Conservation (phyloP, 495 filamentous ascomycete genomes). For the Aspergillus biplanus region DNA sequence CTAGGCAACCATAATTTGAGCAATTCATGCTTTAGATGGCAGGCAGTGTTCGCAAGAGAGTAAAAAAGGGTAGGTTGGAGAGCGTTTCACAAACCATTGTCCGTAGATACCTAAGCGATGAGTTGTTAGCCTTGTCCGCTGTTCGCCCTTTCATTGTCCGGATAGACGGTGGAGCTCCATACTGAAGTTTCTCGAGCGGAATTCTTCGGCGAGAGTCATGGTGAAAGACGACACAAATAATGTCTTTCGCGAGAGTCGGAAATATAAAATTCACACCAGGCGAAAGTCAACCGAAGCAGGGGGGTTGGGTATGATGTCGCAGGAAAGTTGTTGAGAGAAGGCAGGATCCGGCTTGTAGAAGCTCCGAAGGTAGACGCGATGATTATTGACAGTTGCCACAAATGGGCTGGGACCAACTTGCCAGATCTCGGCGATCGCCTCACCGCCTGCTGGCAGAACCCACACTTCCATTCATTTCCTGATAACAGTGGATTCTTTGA, state of each 20-base stretch:
- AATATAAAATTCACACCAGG: not conserved
- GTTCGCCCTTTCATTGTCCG: conserved; percentile 14
- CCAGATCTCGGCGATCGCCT: conserved; percentile 26
- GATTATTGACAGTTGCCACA: conserved; percentile 20
- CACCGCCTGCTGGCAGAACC: conserved; percentile 33
- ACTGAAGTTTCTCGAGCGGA: conserved; percentile 98
- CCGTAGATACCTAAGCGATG: conserved; percentile 86
- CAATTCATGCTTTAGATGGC: not conserved
- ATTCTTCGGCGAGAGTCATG: conserved; percentile 69
- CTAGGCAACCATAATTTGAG: conserved; percentile 29
- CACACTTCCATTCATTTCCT: not conserved
- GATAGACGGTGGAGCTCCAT: conserved; percentile 46
- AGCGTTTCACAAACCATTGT: conserved; percentile 79
- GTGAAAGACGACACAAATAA: conserved; percentile 22
- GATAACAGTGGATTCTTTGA: not conserved
- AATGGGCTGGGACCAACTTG: conserved; percentile 30
- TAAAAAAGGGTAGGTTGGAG: conserved; percentile 4
- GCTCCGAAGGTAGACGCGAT: conserved; percentile 22
- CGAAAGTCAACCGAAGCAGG: conserved; percentile 1
- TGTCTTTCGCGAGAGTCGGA: not conserved
- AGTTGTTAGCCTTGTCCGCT: conserved; percentile 35
- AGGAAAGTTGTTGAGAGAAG: conserved; percentile 15
- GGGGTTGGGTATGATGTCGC: conserved; percentile 2
- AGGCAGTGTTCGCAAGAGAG: conserved; percentile 9
- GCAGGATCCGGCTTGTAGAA: conserved; percentile 11